These are phyloP conservation scores for Arthrinium phaeospermum DNA, from an alignment of 2,329 filamentous ascomycete genomes.

Conservation along the genomic window DNA sequence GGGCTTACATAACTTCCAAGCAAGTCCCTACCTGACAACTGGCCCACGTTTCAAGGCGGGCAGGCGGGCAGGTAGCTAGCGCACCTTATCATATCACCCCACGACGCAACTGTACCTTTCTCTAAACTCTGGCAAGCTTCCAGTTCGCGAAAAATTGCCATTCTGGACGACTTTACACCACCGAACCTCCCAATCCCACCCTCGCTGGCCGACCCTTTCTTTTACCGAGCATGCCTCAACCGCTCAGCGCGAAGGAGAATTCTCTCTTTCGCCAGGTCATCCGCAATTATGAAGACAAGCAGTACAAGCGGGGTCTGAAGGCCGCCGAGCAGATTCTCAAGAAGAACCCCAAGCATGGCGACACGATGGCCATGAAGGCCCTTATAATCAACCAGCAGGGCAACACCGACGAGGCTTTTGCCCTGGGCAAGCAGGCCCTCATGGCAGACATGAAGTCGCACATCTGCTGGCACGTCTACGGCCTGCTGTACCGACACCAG, in stretches of 20 bases:
- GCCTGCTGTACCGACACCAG: conserved; percentile 86
- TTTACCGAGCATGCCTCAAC: conserved; percentile 67
- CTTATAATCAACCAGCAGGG: conserved; percentile 93
- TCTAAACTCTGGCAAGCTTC: conserved; percentile 12
- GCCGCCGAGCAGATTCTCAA: conserved; percentile 94
- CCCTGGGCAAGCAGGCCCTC: conserved; percentile 88
- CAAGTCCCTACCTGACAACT: not conserved
- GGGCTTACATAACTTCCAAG: not conserved
- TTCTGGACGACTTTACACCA: not conserved
- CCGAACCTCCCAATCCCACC: not conserved
- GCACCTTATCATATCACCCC: conserved; percentile 12
- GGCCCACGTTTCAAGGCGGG: conserved; percentile 7
- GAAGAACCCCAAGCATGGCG: conserved; percentile 94
- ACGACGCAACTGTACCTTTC: conserved; percentile 17
- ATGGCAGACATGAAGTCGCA: conserved; percentile 98
- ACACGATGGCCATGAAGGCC: conserved; percentile 99
- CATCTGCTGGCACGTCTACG: conserved; percentile 99
- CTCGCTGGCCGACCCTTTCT: conserved; percentile 25
- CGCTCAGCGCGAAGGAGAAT: conserved; percentile 83
- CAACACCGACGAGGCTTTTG: conserved; percentile 92
- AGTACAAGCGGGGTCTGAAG: conserved; percentile 95
- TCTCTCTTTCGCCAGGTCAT: conserved; percentile 94
- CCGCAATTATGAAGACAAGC: conserved; percentile 96
- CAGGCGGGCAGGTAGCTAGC: not conserved
- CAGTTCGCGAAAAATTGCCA: conserved; percentile 16